Conservation (phyloP, 1,284 basidiomycete genomes). For the Irpex lacteus region DNA sequence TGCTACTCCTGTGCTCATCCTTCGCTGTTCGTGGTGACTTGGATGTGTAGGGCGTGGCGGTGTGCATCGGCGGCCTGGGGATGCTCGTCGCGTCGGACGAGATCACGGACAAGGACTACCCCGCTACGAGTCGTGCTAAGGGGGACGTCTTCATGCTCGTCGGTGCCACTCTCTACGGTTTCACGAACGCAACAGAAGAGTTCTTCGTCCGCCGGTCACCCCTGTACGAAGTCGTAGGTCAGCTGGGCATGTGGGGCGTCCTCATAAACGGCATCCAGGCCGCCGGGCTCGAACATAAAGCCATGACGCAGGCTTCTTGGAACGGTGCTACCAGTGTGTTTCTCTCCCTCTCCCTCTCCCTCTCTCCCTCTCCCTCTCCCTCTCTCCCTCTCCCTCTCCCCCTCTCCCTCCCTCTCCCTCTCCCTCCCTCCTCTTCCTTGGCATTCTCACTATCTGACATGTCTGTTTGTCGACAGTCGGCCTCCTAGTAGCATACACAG, state of each 20-base stretch:
- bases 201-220: constrained; percentile 79
- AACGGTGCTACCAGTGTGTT: constrained; percentile 60
- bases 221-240: constrained; percentile 83
- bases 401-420: too few species aligned
- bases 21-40: not conserved
- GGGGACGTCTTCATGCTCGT: constrained; percentile 87
- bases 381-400: too few species aligned
- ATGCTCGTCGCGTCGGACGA: constrained; percentile 74
- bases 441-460: too few species aligned
- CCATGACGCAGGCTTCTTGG: constrained; percentile 67
- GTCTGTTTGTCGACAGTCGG: too few species aligned
- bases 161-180: constrained; percentile 81
- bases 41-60: constrained; percentile 55
- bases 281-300: constrained; percentile 68
- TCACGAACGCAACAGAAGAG: constrained; percentile 86
- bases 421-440: too few species aligned
- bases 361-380: not conserved
- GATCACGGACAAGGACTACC: constrained; percentile 67
- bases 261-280: constrained; percentile 79
- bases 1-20: not conserved
- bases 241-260: constrained; percentile 81
- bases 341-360: not conserved
- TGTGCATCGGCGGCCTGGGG: constrained; percentile 75
- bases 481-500: constrained; percentile 71
- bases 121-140: constrained; percentile 63